These are phyloP conservation scores for Wallacemonas sp. DNA, from an alignment of 208 protist species.

Conservation along the genomic window DNA sequence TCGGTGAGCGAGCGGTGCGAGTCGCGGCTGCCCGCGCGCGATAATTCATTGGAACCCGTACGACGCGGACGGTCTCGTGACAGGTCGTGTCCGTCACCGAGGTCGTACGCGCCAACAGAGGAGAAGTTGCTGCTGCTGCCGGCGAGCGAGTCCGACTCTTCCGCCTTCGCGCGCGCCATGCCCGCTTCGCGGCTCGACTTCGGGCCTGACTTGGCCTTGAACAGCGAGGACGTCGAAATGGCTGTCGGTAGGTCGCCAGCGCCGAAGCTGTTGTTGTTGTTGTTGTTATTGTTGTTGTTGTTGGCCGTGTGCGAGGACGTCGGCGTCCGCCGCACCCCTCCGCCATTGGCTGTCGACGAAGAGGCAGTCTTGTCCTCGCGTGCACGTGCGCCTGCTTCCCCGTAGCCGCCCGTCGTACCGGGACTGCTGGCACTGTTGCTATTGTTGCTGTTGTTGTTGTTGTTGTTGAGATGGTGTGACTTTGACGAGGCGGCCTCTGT, in stretches of 20 bases:
- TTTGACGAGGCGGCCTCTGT: background rate
- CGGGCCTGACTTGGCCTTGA: background rate
- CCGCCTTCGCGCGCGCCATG: too few species aligned
- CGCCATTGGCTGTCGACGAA: too few species aligned
- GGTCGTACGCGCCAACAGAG: background rate
- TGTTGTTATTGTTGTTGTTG: background rate
- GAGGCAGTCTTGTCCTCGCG: too few species aligned
- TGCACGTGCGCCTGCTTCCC: too few species aligned
- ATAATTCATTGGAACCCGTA: conserved; percentile 1
- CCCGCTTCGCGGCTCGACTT: background rate
- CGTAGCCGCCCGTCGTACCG: too few species aligned
- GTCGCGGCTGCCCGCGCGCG: conserved; percentile 1
- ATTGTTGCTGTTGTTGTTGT: too few species aligned
- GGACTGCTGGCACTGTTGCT: too few species aligned
- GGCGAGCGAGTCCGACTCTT: background rate
- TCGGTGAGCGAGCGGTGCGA: conserved; percentile 6
- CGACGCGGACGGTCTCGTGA: background rate
- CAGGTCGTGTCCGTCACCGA: background rate
- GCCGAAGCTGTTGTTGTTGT: background rate
- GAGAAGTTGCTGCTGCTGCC: background rate
- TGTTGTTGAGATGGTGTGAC: too few species aligned
- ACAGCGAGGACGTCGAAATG: background rate
- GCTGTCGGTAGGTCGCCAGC: background rate
- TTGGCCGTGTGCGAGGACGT: too few species aligned
- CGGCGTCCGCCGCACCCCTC: too few species aligned